A percentile compares a stretch with the other conserved stretches of the same genome.
Evolutionary conservation across 495 filamentous ascomycete species (phyloP).

Genomic region (Xylaria flabelliformis): DNA sequence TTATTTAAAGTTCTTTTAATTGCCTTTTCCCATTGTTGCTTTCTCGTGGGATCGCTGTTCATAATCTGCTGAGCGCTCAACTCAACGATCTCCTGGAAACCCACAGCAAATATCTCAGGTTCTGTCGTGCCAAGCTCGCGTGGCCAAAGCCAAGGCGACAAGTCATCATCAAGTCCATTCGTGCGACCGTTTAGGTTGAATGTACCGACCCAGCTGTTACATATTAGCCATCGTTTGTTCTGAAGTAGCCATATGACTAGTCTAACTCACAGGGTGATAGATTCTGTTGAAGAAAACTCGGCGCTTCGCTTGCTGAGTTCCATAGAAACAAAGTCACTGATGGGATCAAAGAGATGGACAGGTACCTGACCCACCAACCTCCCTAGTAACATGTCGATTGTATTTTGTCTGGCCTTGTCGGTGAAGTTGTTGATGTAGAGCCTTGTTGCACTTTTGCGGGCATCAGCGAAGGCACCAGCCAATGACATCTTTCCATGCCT

Average conservation of each 20-base stretch:
- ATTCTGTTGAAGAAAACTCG: conserved; percentile 57
- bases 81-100: conserved; percentile 97
- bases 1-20: conserved; percentile 78
- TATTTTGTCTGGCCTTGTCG: conserved; percentile 90
- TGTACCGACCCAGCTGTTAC: conserved; percentile 80
- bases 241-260: conserved; percentile 25
- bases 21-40: conserved; percentile 84
- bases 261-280: conserved; percentile 54
- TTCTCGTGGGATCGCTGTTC: conserved; percentile 89
- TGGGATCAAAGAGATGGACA: conserved; percentile 88
- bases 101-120: conserved; percentile 84
- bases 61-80: conserved; percentile 98
- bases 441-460: conserved; percentile 89
- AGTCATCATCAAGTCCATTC: conserved; percentile 75
- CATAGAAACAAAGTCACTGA: conserved; percentile 83
- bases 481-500: conserved; percentile 94
- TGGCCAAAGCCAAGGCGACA: conserved; percentile 83
- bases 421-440: conserved; percentile 97
- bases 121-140: conserved; percentile 54
- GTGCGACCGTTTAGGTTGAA: conserved; percentile 94
- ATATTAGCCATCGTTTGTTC: conserved; percentile 46
- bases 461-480: conserved; percentile 92
- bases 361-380: conserved; percentile 81
- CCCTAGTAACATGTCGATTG: conserved; percentile 89
- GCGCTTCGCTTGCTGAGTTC: conserved; percentile 70